phyloP scores from a whole-genome alignment of 2,329 filamentous ascomycete species.

The Lachnellula willkommii region DNA sequence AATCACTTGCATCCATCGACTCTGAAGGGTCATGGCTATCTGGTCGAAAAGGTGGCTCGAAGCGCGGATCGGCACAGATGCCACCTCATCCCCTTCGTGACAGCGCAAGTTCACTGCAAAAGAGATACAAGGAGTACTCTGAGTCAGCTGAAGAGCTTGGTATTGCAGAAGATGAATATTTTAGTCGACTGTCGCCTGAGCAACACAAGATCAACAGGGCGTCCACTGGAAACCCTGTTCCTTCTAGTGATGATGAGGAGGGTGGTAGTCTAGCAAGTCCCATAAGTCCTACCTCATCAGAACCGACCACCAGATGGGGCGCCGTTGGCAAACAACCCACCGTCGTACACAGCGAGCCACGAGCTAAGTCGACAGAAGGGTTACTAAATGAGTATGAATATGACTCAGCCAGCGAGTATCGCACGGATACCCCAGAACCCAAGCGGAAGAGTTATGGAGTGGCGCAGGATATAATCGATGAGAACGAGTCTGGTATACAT shows the following conservation, averaged over 20 bases:
- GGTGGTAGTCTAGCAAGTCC: slow-evolving; percentile 35
- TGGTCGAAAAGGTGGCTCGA: slow-evolving; percentile 53
- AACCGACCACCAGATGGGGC: slow-evolving; percentile 29
- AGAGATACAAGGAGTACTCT: slow-evolving; percentile 47
- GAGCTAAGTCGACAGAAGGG: slow-evolving; percentile 55
- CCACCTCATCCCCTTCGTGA: slow-evolving; percentile 34
- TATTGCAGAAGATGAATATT: slow-evolving; percentile 68
- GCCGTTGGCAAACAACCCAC: slow-evolving; percentile 46
- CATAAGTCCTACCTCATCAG: slow-evolving; percentile 20
- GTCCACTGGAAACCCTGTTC: slow-evolving; percentile 42
- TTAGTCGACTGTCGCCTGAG: slow-evolving; percentile 48
- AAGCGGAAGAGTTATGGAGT: slow-evolving; percentile 17
- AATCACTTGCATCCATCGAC: slow-evolving; percentile 89
- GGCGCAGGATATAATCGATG: slow-evolving; percentile 12
- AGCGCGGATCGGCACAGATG: slow-evolving; percentile 44
- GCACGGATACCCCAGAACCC: slow-evolving; percentile 33
- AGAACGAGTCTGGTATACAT: slow-evolving; percentile 37
- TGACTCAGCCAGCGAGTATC: slow-evolving; percentile 16
- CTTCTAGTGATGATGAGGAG: slow-evolving; percentile 56
- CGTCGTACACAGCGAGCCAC: slow-evolving; percentile 56
- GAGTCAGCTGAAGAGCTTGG: slow-evolving; percentile 61
- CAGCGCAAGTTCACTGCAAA: slow-evolving; percentile 38
- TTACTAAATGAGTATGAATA: slow-evolving; percentile 34
- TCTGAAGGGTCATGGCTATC: slow-evolving; percentile 96
- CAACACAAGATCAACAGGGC: slow-evolving; percentile 33